Evolutionary conservation across 2,329 filamentous ascomycete genomes (phyloP).

Genomic region (Piedraia hortae): DNA sequence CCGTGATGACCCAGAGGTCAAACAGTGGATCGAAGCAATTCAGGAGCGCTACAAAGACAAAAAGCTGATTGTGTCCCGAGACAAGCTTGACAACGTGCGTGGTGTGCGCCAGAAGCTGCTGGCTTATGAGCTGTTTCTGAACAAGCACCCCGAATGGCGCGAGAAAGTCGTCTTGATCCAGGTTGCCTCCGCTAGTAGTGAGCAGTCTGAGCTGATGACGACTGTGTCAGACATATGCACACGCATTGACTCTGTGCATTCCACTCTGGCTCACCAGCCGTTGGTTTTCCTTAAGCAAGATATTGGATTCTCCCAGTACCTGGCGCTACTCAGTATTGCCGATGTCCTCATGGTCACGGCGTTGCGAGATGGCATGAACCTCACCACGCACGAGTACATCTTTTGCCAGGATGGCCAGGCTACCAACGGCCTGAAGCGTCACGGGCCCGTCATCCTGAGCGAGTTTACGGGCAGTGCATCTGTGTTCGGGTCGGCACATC

Average conservation of each 20-base stretch:
- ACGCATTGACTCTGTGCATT: slow-evolving; percentile 73
- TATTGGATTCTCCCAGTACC: slow-evolving; percentile 72
- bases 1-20: slow-evolving; percentile 37
- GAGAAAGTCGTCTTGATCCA: slow-evolving; percentile 77
- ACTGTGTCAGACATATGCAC: slow-evolving; percentile 85
- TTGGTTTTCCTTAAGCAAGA: slow-evolving; percentile 88
- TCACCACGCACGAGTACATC: slow-evolving; percentile 82
- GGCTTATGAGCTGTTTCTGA: slow-evolving; percentile 77
- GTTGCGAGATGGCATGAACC: slow-evolving; percentile 88
- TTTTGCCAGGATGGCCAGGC: slow-evolving; percentile 66
- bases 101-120: slow-evolving; percentile 84
- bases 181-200: slow-evolving; percentile 70
- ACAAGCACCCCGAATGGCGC: slow-evolving; percentile 73
- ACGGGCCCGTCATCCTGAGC: slow-evolving; percentile 71
- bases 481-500: slow-evolving; percentile 52
- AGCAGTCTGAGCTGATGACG: slow-evolving; percentile 65
- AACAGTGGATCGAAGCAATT: slow-evolving; percentile 53
- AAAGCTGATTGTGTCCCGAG: slow-evolving; percentile 69
- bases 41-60: slow-evolving; percentile 67
- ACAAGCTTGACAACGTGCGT: slow-evolving; percentile 80
- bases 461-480: slow-evolving; percentile 86
- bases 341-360: slow-evolving; percentile 87
- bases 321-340: slow-evolving; percentile 71
- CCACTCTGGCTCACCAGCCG: slow-evolving; percentile 73
- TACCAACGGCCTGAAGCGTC: slow-evolving; percentile 41